Percentiles rank a stretch among this genome's conserved stretches.
Conservation (phyloP, 768 basidiomycete genomes). For the Boletus subcaerulescens region DNA sequence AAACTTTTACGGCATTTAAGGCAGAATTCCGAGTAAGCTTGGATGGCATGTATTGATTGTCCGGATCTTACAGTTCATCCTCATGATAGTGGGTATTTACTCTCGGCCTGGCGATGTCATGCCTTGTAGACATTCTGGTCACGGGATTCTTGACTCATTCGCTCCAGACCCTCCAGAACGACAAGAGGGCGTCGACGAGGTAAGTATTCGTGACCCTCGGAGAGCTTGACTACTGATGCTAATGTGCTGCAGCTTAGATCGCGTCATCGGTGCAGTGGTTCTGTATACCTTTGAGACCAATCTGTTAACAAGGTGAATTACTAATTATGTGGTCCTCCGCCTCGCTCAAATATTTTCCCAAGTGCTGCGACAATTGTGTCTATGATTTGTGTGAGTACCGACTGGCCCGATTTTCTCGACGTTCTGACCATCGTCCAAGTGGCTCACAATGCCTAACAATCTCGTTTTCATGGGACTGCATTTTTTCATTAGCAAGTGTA, state of each 20-base stretch:
- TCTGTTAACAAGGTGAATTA: slow-evolving; percentile 42
- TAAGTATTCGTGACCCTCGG: slow-evolving; percentile 1
- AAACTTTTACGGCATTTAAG: slow-evolving; percentile 25
- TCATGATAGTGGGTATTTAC: slow-evolving; percentile 48
- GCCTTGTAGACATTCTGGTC: slow-evolving; percentile 48
- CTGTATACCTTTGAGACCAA: slow-evolving; percentile 55
- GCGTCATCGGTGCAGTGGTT: slow-evolving; percentile 45
- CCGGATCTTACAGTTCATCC: background rate
- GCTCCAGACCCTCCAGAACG: slow-evolving; percentile 38
- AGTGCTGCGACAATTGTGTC: slow-evolving; percentile 43
- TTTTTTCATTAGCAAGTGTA: slow-evolving; percentile 52
- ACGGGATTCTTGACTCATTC: slow-evolving; percentile 44
- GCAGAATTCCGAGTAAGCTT: slow-evolving; percentile 20
- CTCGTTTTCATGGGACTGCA: slow-evolving; percentile 53
- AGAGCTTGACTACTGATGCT: background rate
- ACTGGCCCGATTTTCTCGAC: background rate
- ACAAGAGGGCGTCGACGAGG: slow-evolving; percentile 41
- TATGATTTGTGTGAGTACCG: slow-evolving; percentile 39
- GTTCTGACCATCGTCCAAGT: slow-evolving; percentile 25
- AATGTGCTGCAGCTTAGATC: slow-evolving; percentile 38
- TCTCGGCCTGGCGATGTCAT: slow-evolving; percentile 47
- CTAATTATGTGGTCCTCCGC: background rate
- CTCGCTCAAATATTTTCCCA: background rate
- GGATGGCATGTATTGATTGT: background rate
- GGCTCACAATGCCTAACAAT: slow-evolving; percentile 46